Percentiles rank a stretch among this genome's conserved stretches.
phyloP scores from a whole-genome alignment of 2,329 filamentous ascomycete species.

The Hymenoscyphus fraxineus region DNA sequence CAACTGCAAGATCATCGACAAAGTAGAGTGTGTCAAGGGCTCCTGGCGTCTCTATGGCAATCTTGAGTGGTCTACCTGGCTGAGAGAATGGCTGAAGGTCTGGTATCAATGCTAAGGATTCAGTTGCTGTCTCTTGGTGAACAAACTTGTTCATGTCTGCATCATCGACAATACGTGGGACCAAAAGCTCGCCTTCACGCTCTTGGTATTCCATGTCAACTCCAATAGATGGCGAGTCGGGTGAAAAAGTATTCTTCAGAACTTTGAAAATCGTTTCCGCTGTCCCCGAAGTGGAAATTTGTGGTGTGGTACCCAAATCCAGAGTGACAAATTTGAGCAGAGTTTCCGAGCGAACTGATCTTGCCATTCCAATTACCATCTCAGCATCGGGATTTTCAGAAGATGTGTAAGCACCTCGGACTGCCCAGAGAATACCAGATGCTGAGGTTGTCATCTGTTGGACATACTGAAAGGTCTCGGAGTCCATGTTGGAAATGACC shows the following conservation, averaged over 20 bases:
- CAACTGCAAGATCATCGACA: conserved; percentile 26
- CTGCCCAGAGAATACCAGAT: conserved; percentile 47
- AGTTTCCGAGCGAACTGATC: conserved; percentile 31
- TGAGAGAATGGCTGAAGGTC: conserved; percentile 41
- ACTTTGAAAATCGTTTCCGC: conserved; percentile 20
- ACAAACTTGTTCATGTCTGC: conserved; percentile 38
- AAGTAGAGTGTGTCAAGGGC: conserved; percentile 30
- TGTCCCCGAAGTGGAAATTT: conserved; percentile 35
- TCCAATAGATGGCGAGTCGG: conserved; percentile 4
- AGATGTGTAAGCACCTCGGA: conserved; percentile 40
- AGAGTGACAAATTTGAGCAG: conserved; percentile 27
- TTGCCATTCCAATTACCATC: conserved; percentile 30
- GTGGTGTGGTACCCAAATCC: conserved; percentile 23
- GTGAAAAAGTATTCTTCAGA: conserved; percentile 20
- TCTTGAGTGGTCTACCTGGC: conserved; percentile 23
- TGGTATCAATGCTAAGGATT: conserved; percentile 27
- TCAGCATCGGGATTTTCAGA: conserved; percentile 24
- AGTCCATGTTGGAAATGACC: conserved; percentile 40
- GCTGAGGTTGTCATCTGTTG: conserved; percentile 38
- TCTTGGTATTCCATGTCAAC: conserved; percentile 28
- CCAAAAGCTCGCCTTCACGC: conserved; percentile 28
- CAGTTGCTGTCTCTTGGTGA: conserved; percentile 41
- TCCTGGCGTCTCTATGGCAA: conserved; percentile 27
- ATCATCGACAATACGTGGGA: conserved; percentile 25
- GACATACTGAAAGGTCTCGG: conserved; percentile 40